Evolutionary conservation across 345 rosid genomes (phyloP), one percentile per base, ranked within the genome.

Genomic region (Hevea brasiliensis): DNA sequence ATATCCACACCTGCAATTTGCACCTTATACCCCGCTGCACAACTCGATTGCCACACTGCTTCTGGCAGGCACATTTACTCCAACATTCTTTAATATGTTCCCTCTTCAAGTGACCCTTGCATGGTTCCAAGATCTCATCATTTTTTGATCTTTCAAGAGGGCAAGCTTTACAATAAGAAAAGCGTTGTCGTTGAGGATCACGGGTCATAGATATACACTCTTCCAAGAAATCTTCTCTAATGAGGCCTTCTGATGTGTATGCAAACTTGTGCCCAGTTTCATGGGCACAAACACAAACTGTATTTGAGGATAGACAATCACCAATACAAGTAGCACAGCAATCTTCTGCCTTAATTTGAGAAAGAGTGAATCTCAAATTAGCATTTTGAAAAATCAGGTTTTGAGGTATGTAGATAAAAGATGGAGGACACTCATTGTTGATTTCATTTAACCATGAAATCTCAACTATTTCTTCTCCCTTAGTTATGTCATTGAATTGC

Each of bases 51-150:
- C 96, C 93, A 79, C 99, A 95, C 47, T 62, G 85, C 72, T 81
- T 86, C 72, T 74, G 76, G 76, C 99, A 95, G 54, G 97, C 92
- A 83, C 99, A 95, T 79, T 84, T 92, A 64, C 76, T 84, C 98
- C 99, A 95, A 61, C 99, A 95, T 74, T 95, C 98, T 80, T 86
- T 88, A 60, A 91, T 91, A 62, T 79, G 80, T 72, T 79, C 89
- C 81, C 96, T 92, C 85, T 86, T 81, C 69, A 89, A 60, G 79
- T 95, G 98, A 55, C 99, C 97, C 77, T 92, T 91, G 84, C 99
- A 95, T 21, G 89, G 86, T 72, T 87, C 87, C 68, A 84, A 18
- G 77, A 79, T 73, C 64, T 79, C 84, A 44, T 84, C 85, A 61
- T 82, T 84, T 73, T 81, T 87, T 17, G 83, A 87, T 77, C 81